A percentile compares a stretch with the other conserved stretches of the same genome.
Evolutionary conservation across 1,139 yeast genomes (phyloP).

Genomic region (Sugiyamaella neomexicana): DNA sequence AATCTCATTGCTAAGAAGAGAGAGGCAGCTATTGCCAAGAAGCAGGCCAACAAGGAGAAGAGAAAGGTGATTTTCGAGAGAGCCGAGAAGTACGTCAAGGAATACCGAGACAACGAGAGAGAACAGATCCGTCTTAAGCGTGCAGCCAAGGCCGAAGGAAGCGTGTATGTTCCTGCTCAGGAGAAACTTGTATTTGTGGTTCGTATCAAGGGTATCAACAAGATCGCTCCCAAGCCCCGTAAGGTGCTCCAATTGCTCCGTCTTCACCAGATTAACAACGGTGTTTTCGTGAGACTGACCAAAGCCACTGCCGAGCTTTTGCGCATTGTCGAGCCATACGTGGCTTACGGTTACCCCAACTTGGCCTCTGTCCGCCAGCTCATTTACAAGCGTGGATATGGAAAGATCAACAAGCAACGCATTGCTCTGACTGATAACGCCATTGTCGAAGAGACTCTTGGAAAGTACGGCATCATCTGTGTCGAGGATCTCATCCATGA

Average conservation of each 20-base stretch:
- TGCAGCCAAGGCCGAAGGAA: conserved; percentile 92
- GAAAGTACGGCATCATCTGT: conserved; percentile 96
- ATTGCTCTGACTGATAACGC: conserved; percentile 85
- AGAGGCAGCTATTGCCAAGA: conserved; percentile 58
- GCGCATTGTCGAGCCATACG: conserved; percentile 98
- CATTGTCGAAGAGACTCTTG: conserved; percentile 90
- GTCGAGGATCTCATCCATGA: conserved; percentile 99
- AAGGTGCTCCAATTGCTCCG: conserved; percentile 98
- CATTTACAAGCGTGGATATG: conserved; percentile 99
- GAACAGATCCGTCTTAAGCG: conserved; percentile 92
- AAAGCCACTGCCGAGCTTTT: conserved; percentile 98
- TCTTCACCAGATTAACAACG: conserved; percentile 97
- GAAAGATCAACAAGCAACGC: conserved; percentile 99
- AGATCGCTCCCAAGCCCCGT: conserved; percentile 99
- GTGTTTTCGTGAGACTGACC: conserved; percentile 97
- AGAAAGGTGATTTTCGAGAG: conserved; percentile 95
- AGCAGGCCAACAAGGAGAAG: conserved; percentile 91
- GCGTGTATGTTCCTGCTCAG: conserved; percentile 88
- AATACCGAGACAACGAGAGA: conserved; percentile 94
- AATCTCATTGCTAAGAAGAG: conserved; percentile 48
- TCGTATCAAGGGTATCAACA: conserved; percentile 99
- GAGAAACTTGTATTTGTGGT: conserved; percentile 94
- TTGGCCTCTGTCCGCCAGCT: conserved; percentile 94
- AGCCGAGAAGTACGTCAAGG: conserved; percentile 98
- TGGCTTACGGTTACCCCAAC: conserved; percentile 99